Conservation (phyloP, 805 yeast species). For the Suhomyces kilbournensis region DNA sequence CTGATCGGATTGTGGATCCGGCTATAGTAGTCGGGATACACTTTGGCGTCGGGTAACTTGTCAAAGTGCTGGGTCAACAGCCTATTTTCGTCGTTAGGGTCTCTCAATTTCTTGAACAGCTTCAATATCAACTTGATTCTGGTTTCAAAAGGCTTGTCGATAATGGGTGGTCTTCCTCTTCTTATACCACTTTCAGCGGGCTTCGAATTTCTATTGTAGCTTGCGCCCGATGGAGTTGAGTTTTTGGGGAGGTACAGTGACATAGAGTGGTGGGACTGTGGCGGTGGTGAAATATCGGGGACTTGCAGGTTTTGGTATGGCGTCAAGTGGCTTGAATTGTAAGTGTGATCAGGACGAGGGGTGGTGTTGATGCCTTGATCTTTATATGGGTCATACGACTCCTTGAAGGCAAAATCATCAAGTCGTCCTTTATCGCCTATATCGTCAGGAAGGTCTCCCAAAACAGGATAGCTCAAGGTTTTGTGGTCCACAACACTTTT, state of each 20-base stretch:
- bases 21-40: conserved; percentile 53
- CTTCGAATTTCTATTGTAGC: conserved; percentile 3
- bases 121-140: conserved; percentile 85
- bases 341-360: conserved; percentile 2
- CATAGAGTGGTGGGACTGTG: neutral
- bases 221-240: neutral
- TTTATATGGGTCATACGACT: conserved; percentile 3
- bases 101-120: conserved; percentile 70
- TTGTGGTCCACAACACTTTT: conserved; percentile 32
- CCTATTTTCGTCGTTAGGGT: conserved; percentile 44
- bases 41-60: conserved; percentile 68
- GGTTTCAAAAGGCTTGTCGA: conserved; percentile 88
- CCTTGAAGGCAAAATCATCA: conserved; percentile 10
- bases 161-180: conserved; percentile 88
- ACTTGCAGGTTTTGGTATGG: conserved; percentile 1
- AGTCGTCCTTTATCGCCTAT: conserved; percentile 9
- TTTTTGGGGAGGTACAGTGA: neutral
- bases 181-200: conserved; percentile 50
- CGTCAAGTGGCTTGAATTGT: conserved; percentile 2
- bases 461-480: conserved; percentile 52
- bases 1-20: conserved; percentile 59
- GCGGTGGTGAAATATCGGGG: neutral
- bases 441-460: conserved; percentile 68
- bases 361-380: conserved; percentile 4
- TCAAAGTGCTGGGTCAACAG: conserved; percentile 69